Evolutionary conservation across 768 basidiomycete species (phyloP), one percentile per base, ranked within the genome.

Genomic region (Suillus subluteus): DNA sequence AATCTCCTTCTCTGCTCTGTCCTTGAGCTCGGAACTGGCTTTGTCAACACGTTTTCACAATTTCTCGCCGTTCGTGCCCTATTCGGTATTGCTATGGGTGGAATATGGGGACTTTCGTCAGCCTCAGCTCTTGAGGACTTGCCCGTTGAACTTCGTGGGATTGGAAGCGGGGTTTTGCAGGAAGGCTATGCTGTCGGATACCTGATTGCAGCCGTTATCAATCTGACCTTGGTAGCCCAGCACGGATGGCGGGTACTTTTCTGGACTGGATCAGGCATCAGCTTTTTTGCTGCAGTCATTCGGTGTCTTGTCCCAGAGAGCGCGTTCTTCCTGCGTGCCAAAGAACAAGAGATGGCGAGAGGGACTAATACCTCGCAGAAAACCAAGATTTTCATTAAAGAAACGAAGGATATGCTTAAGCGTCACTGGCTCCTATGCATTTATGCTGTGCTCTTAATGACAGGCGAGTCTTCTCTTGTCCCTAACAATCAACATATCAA

Each of bases 111-210:
- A 21, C 80, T 95, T 38, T 86, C 94, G 0, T 82, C 92, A 1
- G 84, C 93, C 0, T 95, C 92, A 0, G 89, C 92, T 0, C 88
- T 98, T 44, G 96, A 98, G 76, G 96, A 93, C 74, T 83, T 97
- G 12, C 96, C 96, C 0, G 88, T 92, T 38, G 91, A 93, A 72
- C 84, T 88, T 18, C 91, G 96, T 75, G 97, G 97, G 26, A 79
- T 98, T 2, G 90, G 89, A 3, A 90, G 88, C 26, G 96, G 96
- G 16, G 79, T 97, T 58, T 76, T 98, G 6, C 96, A 98, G 71
- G 87, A 96, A 74, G 96, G 94, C 18, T 96, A 97, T 72, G 92
- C 94, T 0, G 84, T 89, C 15, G 96, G 96, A 2, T 96, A 90
- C 75, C 87, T 97, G 9, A 70, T 98, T 65, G 92, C 94, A 0